Conservation (phyloP, 148 eudicot genomes). For the Vaccinium macrocarpon region DNA sequence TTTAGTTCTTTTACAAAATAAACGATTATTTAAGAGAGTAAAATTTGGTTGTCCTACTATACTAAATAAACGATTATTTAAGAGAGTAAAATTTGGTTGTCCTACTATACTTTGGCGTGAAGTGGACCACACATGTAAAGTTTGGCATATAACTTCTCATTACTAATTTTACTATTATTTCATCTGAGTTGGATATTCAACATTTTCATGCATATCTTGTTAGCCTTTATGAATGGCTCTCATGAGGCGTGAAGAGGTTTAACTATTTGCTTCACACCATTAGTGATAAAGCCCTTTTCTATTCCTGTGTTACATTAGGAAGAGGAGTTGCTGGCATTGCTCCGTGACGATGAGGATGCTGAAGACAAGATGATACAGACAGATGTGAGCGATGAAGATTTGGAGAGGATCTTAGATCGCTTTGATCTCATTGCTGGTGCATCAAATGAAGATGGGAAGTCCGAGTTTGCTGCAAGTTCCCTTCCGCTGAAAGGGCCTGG, state of each 20-base stretch:
- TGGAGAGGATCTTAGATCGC: conserved; percentile 73
- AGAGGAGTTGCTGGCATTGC: conserved; percentile 80
- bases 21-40: background rate
- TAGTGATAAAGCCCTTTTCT: background rate
- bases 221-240: background rate
- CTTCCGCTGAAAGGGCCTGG: conserved; percentile 92
- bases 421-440: conserved; percentile 53
- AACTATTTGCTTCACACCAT: background rate
- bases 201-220: background rate
- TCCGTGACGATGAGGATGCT: conserved; percentile 63
- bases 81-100: background rate
- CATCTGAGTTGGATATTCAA: background rate
- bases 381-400: conserved; percentile 77
- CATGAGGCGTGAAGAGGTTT: background rate
- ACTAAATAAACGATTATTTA: background rate
- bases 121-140: background rate
- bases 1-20: background rate
- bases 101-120: background rate
- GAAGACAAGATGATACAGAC: conserved; percentile 89
- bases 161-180: background rate
- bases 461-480: conserved; percentile 21
- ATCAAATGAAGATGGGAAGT: conserved; percentile 27
- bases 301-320: conserved; percentile 45
- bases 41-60: background rate
- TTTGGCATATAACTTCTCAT: background rate